Evolutionary conservation across 2,329 filamentous ascomycete species (phyloP), one percentile per base, ranked within the genome.

Genomic region (Ophiostoma perfectum): DNA sequence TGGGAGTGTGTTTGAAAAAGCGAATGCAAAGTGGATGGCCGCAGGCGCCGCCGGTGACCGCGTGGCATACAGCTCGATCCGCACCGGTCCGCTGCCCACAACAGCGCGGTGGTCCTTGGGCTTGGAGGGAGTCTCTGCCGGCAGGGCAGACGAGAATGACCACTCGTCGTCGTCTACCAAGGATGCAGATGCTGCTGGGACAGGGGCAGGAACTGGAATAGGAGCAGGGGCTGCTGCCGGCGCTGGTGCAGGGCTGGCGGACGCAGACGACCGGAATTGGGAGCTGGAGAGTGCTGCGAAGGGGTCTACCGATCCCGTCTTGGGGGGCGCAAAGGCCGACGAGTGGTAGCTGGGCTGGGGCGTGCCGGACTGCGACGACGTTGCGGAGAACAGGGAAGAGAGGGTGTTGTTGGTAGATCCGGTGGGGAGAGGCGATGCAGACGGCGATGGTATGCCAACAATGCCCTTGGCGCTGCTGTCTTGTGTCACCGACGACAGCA

Each of bases 111-210:
- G 86, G 66, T 86, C 84, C 66, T 79, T 82, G 1, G 88, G 87
- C 45, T 78, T 74, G 18, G 81, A 75, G 66, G 80, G 75, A 70
- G 78, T 71, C 70, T 86, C 82, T 2, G 82, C 78, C 41, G 94
- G 94, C 14, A 97, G 82, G 0, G 94, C 89, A 0, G 94, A 98
- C 3, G 91, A 88, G 77, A 98, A 98, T 38, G 88, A 90, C 93
- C 94, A 98, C 75, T 98, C 94, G 72, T 98, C 94, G 66, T 97
- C 94, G 63, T 91, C 87, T 66, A 76, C 70, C 0, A 79, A 67
- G 0, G 76, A n/a, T 27, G 49, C 27, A 55, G 49, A 55, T 55
- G 49, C 68, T 2, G 74, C 69, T 1, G 74, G 45, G 5, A 72
- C 69, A 66, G 76, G 70, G 0, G 79, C 68, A 0, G 76, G 67